These are phyloP conservation scores for carrot (Daucus carota) DNA, from an alignment of 129 eudicot species.

Conservation along the genomic window DNA sequence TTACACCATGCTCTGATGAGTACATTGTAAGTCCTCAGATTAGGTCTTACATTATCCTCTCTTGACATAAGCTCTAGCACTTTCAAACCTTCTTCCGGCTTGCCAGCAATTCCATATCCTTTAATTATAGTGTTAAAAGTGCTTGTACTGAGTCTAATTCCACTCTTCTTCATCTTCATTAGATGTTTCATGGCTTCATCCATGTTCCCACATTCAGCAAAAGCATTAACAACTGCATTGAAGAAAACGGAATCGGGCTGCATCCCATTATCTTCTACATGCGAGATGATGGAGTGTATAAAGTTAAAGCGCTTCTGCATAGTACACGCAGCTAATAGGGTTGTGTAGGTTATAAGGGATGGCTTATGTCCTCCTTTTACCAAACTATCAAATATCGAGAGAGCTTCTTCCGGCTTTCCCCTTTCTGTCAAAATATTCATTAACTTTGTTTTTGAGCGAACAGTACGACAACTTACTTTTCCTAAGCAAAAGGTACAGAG, in stretches of 20 bases:
- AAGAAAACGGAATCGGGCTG: constrained; percentile 50
- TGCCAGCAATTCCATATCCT: constrained; percentile 45
- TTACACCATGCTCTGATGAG: constrained; percentile 50
- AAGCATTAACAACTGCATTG: constrained; percentile 47
- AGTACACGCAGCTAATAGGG: constrained; percentile 39
- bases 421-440: constrained; percentile 41
- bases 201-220: constrained; percentile 50
- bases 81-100: constrained; percentile 40
- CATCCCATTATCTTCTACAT: constrained; percentile 32
- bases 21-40: constrained; percentile 42
- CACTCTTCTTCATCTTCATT: constrained; percentile 37
- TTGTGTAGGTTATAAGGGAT: constrained; percentile 48
- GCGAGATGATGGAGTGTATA: constrained; percentile 32
- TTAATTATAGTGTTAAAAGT: constrained; percentile 43
- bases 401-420: constrained; percentile 44
- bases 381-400: constrained; percentile 32
- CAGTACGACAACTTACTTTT: constrained; percentile 33
- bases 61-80: constrained; percentile 32
- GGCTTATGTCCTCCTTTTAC: constrained; percentile 47
- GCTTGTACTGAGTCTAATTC: constrained; percentile 32
- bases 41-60: constrained; percentile 35
- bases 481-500: constrained; percentile 31
- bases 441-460: constrained; percentile 38
- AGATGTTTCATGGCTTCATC: constrained; percentile 42
- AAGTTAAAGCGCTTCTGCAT: constrained; percentile 30